Evolutionary conservation across 2,329 filamentous ascomycete species (phyloP), one percentile per base, ranked within the genome.

Genomic region (Mycogone perniciosa): DNA sequence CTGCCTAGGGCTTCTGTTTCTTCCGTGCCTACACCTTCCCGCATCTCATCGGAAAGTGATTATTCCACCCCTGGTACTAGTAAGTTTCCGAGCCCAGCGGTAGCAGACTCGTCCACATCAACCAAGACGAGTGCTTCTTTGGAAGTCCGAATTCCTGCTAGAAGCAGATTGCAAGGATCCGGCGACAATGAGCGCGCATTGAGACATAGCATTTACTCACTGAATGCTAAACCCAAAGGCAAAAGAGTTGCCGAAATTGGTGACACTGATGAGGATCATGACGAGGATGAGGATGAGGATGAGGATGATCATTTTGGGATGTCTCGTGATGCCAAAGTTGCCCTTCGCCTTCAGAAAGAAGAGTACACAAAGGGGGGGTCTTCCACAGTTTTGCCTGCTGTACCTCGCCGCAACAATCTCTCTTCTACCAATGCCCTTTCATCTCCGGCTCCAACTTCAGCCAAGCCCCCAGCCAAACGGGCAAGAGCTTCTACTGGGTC

Each of bases 211-310:
- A 67, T 75, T 45, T 77, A 72, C 54, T 70, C 77, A 2, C 63
- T 81, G 59, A 68, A 67, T 35, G 52, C 69, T 68, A 76, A 55
- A 62, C 68, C 48, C 77, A 79, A 64, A 66, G 72, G 44, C 54
- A 70, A 49, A 62, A 70, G 20, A 38, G 26, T 31, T 7, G 49
- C 37, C 3, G 66, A 74, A 66, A 77, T 54, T 62, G 66, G 71
- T 2, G 69, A 74, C 7, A 68, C 67, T 1, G 66, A 71, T n/a
- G 64, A 51, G 33, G 31, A 46, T 3, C 67, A 72, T 0, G 62
- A 62, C n/a, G 57, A 59, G 20, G 20, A 20, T 2, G 20, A 20
- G 20, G 20, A 20, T 13, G 41, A 71, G 2, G 67, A 69, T 0
- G 68, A 71, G 0, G 62, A 62, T 31, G 58, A 60, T 3, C 51